A percentile compares a stretch with the other conserved stretches of the same genome.
Evolutionary conservation across 768 basidiomycete species (phyloP).

Genomic region (Favolaschia claudopus): DNA sequence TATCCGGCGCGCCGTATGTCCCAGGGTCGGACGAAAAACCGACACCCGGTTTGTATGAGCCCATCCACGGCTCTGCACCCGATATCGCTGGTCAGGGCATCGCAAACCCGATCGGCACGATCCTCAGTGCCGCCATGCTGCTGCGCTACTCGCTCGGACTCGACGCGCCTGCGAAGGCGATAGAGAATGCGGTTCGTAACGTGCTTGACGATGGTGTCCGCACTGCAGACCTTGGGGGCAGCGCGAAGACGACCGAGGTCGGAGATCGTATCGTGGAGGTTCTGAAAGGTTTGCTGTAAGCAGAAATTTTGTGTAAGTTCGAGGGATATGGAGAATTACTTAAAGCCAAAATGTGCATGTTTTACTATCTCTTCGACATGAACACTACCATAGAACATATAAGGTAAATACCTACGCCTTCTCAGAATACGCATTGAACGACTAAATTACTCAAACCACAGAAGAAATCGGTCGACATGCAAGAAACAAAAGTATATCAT

Average conservation of each 20-base stretch:
- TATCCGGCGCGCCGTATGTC: constrained; percentile 84
- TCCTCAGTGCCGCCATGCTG: constrained; percentile 92
- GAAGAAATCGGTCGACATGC: too few species aligned
- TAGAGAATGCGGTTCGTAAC: constrained; percentile 91
- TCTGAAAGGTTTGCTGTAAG: constrained; percentile 64
- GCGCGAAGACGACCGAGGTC: constrained; percentile 74
- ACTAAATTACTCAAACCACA: too few species aligned
- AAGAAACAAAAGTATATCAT: too few species aligned
- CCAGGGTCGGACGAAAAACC: constrained; percentile 71
- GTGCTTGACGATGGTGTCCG: constrained; percentile 85
- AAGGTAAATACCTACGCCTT: too few species aligned
- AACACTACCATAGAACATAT: too few species aligned
- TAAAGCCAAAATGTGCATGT: too few species aligned
- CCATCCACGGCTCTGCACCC: constrained; percentile 94
- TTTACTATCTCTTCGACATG: too few species aligned
- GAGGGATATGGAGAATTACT: too few species aligned
- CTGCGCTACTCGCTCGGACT: constrained; percentile 94
- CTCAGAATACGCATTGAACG: too few species aligned
- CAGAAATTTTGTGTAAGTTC: too few species aligned
- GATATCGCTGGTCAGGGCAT: constrained; percentile 95
- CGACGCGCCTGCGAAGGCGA: constrained; percentile 81
- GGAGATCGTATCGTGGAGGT: constrained; percentile 86
- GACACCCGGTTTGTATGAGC: constrained; percentile 92
- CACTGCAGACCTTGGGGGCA: constrained; percentile 90
- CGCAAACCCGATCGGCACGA: constrained; percentile 95